phyloP scores from a whole-genome alignment of 2,329 filamentous ascomycete genomes.

The Trichoderma guizhouense region DNA sequence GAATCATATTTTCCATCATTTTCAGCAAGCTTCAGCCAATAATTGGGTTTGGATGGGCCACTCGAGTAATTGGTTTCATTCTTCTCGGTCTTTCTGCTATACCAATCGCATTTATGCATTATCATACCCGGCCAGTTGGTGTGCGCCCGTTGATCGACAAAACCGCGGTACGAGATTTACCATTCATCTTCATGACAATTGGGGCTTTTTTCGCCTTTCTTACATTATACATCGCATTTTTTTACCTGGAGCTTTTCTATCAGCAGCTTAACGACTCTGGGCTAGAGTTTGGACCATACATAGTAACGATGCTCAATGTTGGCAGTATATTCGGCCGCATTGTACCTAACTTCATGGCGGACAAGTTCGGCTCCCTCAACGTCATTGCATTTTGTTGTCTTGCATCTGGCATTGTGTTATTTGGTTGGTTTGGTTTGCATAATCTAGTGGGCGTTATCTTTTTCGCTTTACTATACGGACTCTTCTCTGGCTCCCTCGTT shows the following conservation, averaged over 20 bases:
- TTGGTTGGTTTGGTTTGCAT: background rate
- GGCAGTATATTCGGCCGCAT: conserved; percentile 41
- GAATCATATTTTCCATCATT: no score
- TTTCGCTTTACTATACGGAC: no score
- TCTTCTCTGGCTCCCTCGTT: no score
- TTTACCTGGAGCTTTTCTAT: background rate
- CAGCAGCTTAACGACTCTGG: conserved; percentile 25
- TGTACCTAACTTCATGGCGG: no score
- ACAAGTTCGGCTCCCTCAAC: no score
- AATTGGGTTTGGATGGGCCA: no score
- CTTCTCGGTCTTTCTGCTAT: conserved; percentile 18
- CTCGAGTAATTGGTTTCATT: no score
- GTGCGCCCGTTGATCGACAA: background rate
- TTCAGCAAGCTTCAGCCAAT: no score
- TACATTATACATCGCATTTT: background rate
- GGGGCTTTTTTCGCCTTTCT: background rate
- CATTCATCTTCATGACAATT: background rate
- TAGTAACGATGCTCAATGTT: conserved; percentile 37
- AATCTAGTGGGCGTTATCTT: background rate
- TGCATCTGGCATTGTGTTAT: conserved; percentile 21
- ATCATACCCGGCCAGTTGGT: conserved; percentile 34
- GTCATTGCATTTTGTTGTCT: no score
- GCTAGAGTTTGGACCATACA: conserved; percentile 40
- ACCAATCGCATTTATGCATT: conserved; percentile 36
- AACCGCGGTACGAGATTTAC: background rate